These are phyloP conservation scores for Termitomyces heimii DNA, from an alignment of 768 basidiomycete genomes.

Conservation along the genomic window DNA sequence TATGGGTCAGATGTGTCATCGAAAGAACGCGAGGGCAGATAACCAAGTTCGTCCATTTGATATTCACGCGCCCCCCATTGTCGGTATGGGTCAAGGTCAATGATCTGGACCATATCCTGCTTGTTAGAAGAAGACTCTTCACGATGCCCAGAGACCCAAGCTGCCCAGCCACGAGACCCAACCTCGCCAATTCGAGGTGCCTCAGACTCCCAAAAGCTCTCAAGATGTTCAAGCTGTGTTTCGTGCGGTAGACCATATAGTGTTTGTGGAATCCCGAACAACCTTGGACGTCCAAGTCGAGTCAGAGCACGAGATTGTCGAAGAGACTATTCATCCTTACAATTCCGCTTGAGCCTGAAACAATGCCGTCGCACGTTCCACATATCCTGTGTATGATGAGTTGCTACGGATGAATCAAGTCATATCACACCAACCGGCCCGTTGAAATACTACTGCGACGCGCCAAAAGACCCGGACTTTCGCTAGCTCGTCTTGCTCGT, in stretches of 20 bases:
- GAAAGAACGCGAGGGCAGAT: conserved; percentile 49
- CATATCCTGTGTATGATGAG: conserved; percentile 45
- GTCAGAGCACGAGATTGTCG: not conserved
- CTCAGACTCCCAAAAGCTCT: conserved; percentile 85
- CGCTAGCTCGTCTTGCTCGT: conserved; percentile 42
- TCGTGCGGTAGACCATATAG: conserved; percentile 38
- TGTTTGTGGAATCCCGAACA: conserved; percentile 49
- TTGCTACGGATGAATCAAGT: conserved; percentile 3
- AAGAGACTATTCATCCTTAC: conserved; percentile 33
- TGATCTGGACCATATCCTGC: conserved; percentile 2
- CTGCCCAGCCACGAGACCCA: conserved; percentile 60
- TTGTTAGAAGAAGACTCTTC: conserved; percentile 20
- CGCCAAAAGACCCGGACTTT: conserved; percentile 70
- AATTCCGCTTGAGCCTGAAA: conserved; percentile 83
- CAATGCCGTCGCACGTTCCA: conserved; percentile 69
- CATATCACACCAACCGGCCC: conserved; percentile 48
- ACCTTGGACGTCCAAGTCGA: conserved; percentile 30
- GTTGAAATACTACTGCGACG: conserved; percentile 49
- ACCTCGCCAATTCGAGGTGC: conserved; percentile 68
- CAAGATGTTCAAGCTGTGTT: conserved; percentile 50
- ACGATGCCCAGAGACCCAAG: conserved; percentile 47
- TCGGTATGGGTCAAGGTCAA: conserved; percentile 55
- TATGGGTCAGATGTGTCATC: conserved; percentile 64
- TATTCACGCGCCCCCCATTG: conserved; percentile 61
- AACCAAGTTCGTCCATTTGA: conserved; percentile 34